Evolutionary conservation across 345 rosid genomes (phyloP).

Genomic region (Fremontodendron californicum): DNA sequence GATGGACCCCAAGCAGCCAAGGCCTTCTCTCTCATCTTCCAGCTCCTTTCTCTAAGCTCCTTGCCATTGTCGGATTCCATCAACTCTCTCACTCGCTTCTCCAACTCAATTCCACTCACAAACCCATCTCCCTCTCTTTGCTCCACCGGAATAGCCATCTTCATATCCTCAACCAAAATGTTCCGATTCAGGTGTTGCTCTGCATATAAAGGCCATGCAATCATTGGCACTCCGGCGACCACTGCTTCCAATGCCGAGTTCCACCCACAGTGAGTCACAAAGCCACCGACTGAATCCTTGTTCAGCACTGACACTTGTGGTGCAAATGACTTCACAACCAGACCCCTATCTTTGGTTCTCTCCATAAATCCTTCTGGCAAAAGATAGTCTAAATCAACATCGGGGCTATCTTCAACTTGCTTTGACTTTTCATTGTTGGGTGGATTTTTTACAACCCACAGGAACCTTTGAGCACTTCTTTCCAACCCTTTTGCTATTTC

Average conservation of each 20-base stretch:
- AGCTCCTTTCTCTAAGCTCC: slow-evolving; percentile 15
- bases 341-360: slow-evolving; percentile 35
- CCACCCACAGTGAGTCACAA: slow-evolving; percentile 74
- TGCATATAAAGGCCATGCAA: slow-evolving; percentile 51
- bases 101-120: slow-evolving; percentile 31
- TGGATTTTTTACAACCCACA: slow-evolving; percentile 47
- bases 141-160: slow-evolving; percentile 22
- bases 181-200: slow-evolving; percentile 38
- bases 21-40: slow-evolving; percentile 15
- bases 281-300: slow-evolving; percentile 48
- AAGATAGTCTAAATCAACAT: slow-evolving; percentile 18
- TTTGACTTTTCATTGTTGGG: slow-evolving; percentile 24
- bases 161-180: slow-evolving; percentile 31
- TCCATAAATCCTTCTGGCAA: slow-evolving; percentile 38
- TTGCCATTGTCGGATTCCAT: slow-evolving; percentile 28
- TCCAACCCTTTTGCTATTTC: slow-evolving; percentile 48
- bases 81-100: slow-evolving; percentile 29
- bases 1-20: slow-evolving; percentile 8
- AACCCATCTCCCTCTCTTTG: slow-evolving; percentile 23
- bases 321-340: slow-evolving; percentile 53
- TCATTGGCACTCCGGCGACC: slow-evolving; percentile 47
- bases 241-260: slow-evolving; percentile 56
- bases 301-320: slow-evolving; percentile 51
- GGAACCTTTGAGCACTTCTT: slow-evolving; percentile 33
- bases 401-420: slow-evolving; percentile 10